Evolutionary conservation across 108 stramenopile species (phyloP).

Genomic region (Cylindrotheca closterium): DNA sequence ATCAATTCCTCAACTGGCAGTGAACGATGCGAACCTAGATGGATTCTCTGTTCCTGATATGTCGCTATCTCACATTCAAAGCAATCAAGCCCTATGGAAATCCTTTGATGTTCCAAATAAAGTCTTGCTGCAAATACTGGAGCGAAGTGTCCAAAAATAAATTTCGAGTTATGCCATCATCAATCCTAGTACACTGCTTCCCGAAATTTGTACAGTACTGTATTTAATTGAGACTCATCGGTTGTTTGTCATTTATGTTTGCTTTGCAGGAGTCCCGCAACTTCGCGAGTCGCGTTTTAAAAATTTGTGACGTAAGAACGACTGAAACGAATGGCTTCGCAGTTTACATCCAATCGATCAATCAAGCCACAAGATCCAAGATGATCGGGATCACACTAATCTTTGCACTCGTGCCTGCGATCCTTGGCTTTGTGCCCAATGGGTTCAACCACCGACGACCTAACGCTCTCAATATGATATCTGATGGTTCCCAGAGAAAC

Average conservation of each 20-base stretch:
- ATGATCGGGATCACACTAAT: background rate
- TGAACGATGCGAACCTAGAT: conserved; percentile 10
- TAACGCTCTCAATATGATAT: background rate
- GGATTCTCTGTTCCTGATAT: conserved; percentile 34
- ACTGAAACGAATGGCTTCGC: too few species aligned
- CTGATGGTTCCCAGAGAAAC: conserved; percentile 16
- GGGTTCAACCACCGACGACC: background rate
- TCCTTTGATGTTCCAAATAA: conserved; percentile 15
- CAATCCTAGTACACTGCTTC: too few species aligned
- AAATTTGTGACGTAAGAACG: too few species aligned
- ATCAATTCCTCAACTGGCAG: conserved; percentile 5
- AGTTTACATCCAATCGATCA: background rate
- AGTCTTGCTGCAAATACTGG: conserved; percentile 9
- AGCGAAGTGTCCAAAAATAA: background rate
- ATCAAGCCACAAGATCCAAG: too few species aligned
- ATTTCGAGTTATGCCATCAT: too few species aligned
- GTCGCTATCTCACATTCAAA: conserved; percentile 26
- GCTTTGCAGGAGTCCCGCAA: too few species aligned
- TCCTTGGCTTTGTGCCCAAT: background rate
- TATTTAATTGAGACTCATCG: too few species aligned
- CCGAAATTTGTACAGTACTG: too few species aligned
- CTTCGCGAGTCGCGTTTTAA: too few species aligned
- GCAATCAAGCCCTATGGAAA: conserved; percentile 31
- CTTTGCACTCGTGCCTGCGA: background rate
- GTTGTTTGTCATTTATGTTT: too few species aligned